A percentile compares a stretch with the other conserved stretches of the same genome.
These are phyloP conservation scores for Withania somnifera DNA, from an alignment of 305 asterid species.

Conservation along the genomic window DNA sequence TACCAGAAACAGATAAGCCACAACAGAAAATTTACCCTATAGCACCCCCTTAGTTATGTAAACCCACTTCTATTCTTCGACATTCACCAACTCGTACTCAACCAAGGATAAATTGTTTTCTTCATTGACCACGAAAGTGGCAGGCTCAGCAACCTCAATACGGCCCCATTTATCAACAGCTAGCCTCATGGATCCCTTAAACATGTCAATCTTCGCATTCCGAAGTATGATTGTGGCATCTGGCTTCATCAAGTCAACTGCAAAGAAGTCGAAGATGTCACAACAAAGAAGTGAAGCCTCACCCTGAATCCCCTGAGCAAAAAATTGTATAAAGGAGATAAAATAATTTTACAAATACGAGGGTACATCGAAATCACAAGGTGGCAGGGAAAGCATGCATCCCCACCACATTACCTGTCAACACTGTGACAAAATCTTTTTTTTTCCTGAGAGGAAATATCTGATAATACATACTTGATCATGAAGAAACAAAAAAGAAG, in stretches of 20 bases:
- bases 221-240: constrained; percentile 53
- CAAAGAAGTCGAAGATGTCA: constrained; percentile 11
- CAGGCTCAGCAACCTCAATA: constrained; percentile 61
- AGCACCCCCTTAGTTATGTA: constrained; percentile 5
- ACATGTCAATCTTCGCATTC: constrained; percentile 78
- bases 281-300: background rate
- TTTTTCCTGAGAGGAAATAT: background rate
- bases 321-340: background rate
- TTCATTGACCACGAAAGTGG: constrained; percentile 55
- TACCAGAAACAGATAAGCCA: constrained; percentile 36
- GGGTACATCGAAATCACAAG: background rate
- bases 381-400: background rate
- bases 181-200: constrained; percentile 86
- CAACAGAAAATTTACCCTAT: constrained; percentile 19
- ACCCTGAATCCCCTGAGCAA: background rate
- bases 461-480: background rate
- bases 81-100: constrained; percentile 78
- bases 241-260: constrained; percentile 78
- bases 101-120: constrained; percentile 75
- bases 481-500: background rate
- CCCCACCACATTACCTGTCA: background rate
- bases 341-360: background rate
- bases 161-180: constrained; percentile 91
- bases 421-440: background rate
- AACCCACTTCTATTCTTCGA: constrained; percentile 31